These are phyloP conservation scores for Aspergillus ruber DNA, from an alignment of 2,329 filamentous ascomycete species.

Conservation along the genomic window DNA sequence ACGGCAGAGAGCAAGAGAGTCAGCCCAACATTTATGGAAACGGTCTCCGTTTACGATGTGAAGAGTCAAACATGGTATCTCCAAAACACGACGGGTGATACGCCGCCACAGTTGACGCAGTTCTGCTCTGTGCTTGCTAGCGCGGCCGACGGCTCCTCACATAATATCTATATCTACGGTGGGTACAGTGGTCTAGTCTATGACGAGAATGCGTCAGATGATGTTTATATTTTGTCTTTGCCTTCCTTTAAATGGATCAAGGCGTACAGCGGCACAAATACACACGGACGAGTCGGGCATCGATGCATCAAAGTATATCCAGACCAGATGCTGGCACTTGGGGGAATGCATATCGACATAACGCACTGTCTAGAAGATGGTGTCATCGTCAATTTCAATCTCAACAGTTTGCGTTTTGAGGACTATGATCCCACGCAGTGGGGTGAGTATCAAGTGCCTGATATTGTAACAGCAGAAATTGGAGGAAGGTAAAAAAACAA, in stretches of 20 bases:
- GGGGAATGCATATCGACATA: conserved; percentile 14
- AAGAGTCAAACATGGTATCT: conserved; percentile 25
- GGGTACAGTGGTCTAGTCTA: conserved; percentile 33
- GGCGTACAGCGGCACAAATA: conserved; percentile 26
- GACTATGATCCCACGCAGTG: conserved; percentile 25
- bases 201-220: conserved; percentile 24
- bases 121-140: conserved; percentile 38
- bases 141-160: conserved; percentile 33
- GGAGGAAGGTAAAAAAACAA: conserved; percentile 26
- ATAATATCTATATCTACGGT: conserved; percentile 48
- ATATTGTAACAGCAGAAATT: conserved; percentile 23
- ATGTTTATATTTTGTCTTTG: conserved; percentile 41
- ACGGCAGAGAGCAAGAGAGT: no score
- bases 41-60: conserved; percentile 34
- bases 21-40: conserved; percentile 26
- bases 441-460: conserved; percentile 26
- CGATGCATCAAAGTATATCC: conserved; percentile 20
- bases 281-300: conserved; percentile 3
- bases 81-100: conserved; percentile 36
- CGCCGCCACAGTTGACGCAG: conserved; percentile 28
- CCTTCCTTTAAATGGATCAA: conserved; percentile 43
- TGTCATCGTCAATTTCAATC: conserved; percentile 47
- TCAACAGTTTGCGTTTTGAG: conserved; percentile 28
- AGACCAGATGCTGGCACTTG: conserved; percentile 35
- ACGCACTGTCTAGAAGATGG: conserved; percentile 34